Base-by-base conservation (phyloP, 2,329 filamentous ascomycete genomes). In the Xylariales sp. region DNA sequence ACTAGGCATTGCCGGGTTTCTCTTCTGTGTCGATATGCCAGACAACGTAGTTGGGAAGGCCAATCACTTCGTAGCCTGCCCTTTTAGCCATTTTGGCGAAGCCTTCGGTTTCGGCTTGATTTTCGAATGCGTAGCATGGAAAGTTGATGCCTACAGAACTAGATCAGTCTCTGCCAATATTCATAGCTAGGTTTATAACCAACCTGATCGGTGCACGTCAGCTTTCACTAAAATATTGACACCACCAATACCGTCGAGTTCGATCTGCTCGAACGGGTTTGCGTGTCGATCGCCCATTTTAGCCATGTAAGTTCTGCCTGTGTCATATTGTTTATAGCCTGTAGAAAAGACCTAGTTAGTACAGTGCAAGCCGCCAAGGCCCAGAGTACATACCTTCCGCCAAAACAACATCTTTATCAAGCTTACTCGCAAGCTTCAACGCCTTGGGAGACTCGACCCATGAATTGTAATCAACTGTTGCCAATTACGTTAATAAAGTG, bases 11-110 rank as follows among this genome's bases (percentile, higher is more conserved):
- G 41, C 94, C 93, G 41, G 89, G 88, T 85, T 97, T 97, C 84
- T 99, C 96, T 64, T 94, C 89, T 2, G 96, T 99, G 80, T 99
- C 96, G 76, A 97, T 93, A 79, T 99, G 96, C 96, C 96, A 99
- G 67, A 99, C 95, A 58, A 99, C 91, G 79, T 99, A 99, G 80
- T 99, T 99, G 49, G 95, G 96, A 64, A 99, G 84, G 53, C 96
- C 96, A 73, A 93, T 88, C 32, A 99, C 96, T 76, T 93, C 87
- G 79, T 97, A 98, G 52, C 96, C 96, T 18, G 96, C 96, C 71
- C 94, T 87, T 83, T 97, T 97, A 67, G 96, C 96, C 96, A 99
- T 99, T 80, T 97, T 97, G 45, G 96, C 96, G 77, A 99, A 99
- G 6, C 96, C 96, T 82, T 99, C 96, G 4, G 96, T 99, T 82